Percentiles rank a stretch among this genome's conserved stretches.
These are phyloP conservation scores for Didymella glomerata DNA, from an alignment of 2,329 filamentous ascomycete genomes.

Conservation along the genomic window DNA sequence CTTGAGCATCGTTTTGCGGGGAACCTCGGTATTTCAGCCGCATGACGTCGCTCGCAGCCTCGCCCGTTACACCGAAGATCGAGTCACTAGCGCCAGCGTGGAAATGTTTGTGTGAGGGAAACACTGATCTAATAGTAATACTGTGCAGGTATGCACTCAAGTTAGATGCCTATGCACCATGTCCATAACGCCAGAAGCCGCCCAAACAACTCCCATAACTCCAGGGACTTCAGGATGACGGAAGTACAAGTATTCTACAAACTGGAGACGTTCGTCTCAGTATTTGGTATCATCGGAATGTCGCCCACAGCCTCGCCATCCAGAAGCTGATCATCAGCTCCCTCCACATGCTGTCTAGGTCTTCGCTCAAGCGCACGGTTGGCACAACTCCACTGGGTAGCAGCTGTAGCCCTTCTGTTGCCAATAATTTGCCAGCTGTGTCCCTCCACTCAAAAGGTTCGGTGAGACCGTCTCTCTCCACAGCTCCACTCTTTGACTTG, in stretches of 20 bases:
- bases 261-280: not conserved
- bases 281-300: conserved; percentile 11
- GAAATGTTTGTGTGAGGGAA: not conserved
- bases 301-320: conserved; percentile 25
- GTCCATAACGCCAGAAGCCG: not conserved
- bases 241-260: not conserved
- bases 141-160: not conserved
- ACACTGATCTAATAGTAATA: not conserved
- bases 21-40: conserved; percentile 22
- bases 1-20: conserved; percentile 15
- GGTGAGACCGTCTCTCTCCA: conserved; percentile 15
- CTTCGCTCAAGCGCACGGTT: conserved; percentile 23
- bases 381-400: conserved; percentile 23
- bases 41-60: conserved; percentile 13
- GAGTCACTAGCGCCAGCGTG: not conserved
- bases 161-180: not conserved
- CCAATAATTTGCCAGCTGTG: conserved; percentile 23
- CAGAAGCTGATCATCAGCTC: conserved; percentile 31
- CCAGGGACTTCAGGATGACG: not conserved
- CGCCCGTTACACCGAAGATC: conserved; percentile 7
- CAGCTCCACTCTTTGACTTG: conserved; percentile 16
- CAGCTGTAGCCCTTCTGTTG: conserved; percentile 26
- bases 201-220: not conserved
- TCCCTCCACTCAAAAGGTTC: conserved; percentile 30
- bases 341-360: conserved; percentile 32